These are phyloP conservation scores for Alternaria triticimaculans DNA, from an alignment of 2,329 filamentous ascomycete genomes.

Conservation along the genomic window DNA sequence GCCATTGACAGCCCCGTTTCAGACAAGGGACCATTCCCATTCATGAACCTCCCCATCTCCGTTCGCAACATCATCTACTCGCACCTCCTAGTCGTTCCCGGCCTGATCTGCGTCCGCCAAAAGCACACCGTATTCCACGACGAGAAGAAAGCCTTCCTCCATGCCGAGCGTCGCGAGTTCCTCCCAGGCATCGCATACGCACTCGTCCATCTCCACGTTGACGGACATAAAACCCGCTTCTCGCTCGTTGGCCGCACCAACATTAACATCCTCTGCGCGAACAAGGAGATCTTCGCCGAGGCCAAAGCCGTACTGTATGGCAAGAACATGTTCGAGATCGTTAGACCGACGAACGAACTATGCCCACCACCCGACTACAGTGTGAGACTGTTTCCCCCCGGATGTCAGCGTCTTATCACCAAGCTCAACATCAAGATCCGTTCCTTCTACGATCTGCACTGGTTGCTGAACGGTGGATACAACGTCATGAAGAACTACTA, in stretches of 20 bases:
- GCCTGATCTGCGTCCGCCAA: conserved; percentile 34
- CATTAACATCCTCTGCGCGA: conserved; percentile 42
- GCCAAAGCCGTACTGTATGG: conserved; percentile 51
- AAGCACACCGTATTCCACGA: conserved; percentile 28
- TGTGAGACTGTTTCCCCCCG: conserved; percentile 27
- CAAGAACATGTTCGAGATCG: conserved; percentile 47
- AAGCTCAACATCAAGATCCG: conserved; percentile 29
- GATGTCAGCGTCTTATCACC: conserved; percentile 24
- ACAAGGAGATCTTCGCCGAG: conserved; percentile 50
- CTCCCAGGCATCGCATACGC: conserved; percentile 35
- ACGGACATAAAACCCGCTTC: conserved; percentile 24
- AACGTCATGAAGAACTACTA: conserved; percentile 30
- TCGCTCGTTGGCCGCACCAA: conserved; percentile 23
- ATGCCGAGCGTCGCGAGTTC: conserved; percentile 23
- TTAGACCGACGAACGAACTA: conserved; percentile 27
- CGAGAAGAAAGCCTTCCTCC: conserved; percentile 21
- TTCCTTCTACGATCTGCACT: conserved; percentile 28
- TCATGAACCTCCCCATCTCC: conserved; percentile 30
- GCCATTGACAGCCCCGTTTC: not conserved
- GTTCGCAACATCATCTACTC: conserved; percentile 31
- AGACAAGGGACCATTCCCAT: conserved; percentile 13
- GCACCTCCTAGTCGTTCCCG: conserved; percentile 31
- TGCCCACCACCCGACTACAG: conserved; percentile 28
- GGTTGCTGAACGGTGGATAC: conserved; percentile 28
- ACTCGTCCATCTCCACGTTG: conserved; percentile 19